A percentile compares a stretch with the other conserved stretches of the same genome.
Conservation (phyloP, 2,329 filamentous ascomycete species). For the Curvularia sp. region DNA sequence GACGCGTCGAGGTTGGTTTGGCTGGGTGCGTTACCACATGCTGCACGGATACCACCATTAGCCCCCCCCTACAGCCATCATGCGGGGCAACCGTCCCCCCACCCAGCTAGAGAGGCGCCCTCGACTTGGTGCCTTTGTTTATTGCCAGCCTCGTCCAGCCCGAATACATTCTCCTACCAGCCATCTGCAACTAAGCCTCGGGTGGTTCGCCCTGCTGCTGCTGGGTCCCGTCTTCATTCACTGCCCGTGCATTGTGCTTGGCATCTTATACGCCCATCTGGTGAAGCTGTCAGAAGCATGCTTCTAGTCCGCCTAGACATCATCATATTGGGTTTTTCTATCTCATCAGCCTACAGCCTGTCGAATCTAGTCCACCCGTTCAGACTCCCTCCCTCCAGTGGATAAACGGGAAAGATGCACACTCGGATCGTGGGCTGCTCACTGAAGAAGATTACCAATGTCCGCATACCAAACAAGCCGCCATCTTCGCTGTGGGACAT, state of each 20-base stretch:
- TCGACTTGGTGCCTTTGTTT: slow-evolving; percentile 6
- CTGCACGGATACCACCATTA: slow-evolving; percentile 33
- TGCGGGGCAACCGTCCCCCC: slow-evolving; percentile 34
- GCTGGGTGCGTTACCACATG: slow-evolving; percentile 21
- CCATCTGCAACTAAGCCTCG: not conserved
- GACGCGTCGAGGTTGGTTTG: slow-evolving; percentile 32
- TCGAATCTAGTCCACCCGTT: not conserved
- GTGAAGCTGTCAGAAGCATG: slow-evolving; percentile 12
- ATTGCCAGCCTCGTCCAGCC: slow-evolving; percentile 8
- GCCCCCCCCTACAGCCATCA: slow-evolving; percentile 31
- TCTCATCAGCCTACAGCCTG: not conserved
- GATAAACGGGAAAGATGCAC: slow-evolving; percentile 11
- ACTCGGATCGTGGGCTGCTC: slow-evolving; percentile 15
- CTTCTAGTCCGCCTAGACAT: slow-evolving; percentile 19
- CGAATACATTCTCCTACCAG: slow-evolving; percentile 2
- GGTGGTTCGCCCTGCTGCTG: slow-evolving; percentile 11
- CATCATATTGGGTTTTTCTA: slow-evolving; percentile 18
- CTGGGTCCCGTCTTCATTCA: slow-evolving; percentile 16
- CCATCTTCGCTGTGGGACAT: slow-evolving; percentile 50
- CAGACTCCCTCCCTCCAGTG: not conserved
- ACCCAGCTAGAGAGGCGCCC: slow-evolving; percentile 21
- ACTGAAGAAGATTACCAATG: slow-evolving; percentile 42
- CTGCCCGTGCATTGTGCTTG: slow-evolving; percentile 21
- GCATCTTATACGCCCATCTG: slow-evolving; percentile 18
- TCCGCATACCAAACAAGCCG: slow-evolving; percentile 45